Percentiles rank a stretch among this genome's conserved stretches.
Evolutionary conservation across 2,329 filamentous ascomycete genomes (phyloP).

Genomic region (Aspergillus ibericus): DNA sequence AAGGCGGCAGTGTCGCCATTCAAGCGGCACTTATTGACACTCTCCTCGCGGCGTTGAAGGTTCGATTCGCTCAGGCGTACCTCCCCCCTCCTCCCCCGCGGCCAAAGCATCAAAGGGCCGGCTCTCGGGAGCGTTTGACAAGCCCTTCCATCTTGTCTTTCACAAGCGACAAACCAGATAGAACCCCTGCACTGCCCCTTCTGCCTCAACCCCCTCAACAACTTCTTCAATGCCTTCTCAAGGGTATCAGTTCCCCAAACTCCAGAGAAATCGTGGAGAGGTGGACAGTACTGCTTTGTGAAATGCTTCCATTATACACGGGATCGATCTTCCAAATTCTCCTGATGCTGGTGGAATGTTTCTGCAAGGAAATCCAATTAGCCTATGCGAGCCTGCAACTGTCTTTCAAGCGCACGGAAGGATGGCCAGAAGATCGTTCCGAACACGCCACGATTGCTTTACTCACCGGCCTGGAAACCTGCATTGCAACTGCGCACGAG

Average conservation of each 20-base stretch:
- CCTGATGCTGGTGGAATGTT: conserved; percentile 84
- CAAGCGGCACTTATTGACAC: conserved; percentile 78
- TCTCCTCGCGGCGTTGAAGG: conserved; percentile 70
- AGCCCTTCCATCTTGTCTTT: conserved; percentile 48
- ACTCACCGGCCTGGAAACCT: conserved; percentile 88
- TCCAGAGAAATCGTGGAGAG: conserved; percentile 81
- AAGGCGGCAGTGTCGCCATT: conserved; percentile 63
- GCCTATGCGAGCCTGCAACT: conserved; percentile 70
- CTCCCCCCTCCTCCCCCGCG: conserved; percentile 31
- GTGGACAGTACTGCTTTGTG: conserved; percentile 83
- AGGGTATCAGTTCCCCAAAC: conserved; percentile 71
- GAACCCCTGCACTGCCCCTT: conserved; percentile 30
- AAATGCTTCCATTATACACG: conserved; percentile 80
- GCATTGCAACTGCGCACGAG: conserved; percentile 83
- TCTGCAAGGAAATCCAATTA: conserved; percentile 73
- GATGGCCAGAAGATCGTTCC: conserved; percentile 51
- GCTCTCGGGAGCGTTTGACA: conserved; percentile 42
- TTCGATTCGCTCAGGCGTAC: conserved; percentile 49
- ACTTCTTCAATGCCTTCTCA: conserved; percentile 75
- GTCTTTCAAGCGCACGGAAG: conserved; percentile 42
- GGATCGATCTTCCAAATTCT: conserved; percentile 86
- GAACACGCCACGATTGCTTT: conserved; percentile 69
- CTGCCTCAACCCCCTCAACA: conserved; percentile 59
- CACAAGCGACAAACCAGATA: conserved; percentile 47
- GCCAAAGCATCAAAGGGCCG: conserved; percentile 37